A percentile compares a stretch with the other conserved stretches of the same genome.
phyloP scores from a whole-genome alignment of 2,329 filamentous ascomycete genomes.

The Clarireedia monteithiana region DNA sequence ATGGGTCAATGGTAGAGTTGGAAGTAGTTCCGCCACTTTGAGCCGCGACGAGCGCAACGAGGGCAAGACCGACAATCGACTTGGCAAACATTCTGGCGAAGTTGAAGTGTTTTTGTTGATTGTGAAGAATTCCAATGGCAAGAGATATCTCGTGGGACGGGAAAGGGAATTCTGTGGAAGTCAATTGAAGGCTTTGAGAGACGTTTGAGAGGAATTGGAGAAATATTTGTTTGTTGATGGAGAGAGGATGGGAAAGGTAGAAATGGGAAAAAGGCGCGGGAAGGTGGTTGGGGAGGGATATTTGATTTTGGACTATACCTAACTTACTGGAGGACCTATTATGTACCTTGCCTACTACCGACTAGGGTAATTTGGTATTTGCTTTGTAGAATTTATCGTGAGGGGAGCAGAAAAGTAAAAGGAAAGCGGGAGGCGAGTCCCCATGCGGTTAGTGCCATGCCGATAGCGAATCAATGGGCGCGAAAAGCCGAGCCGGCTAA shows the following conservation, averaged over 20 bases:
- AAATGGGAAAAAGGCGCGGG: neutral
- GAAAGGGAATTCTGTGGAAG: neutral
- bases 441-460: neutral
- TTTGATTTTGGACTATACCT: neutral
- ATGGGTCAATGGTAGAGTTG: constrained; percentile 25
- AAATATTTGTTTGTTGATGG: neutral
- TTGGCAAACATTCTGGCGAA: constrained; percentile 25
- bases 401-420: neutral
- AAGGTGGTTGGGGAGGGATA: neutral
- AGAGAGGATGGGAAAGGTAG: neutral
- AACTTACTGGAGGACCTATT: neutral
- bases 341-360: neutral
- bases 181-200: neutral
- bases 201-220: neutral
- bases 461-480: neutral
- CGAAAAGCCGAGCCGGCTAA: neutral
- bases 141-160: neutral
- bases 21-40: constrained; percentile 11
- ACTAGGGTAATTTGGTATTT: neutral
- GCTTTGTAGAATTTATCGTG: constrained; percentile 2
- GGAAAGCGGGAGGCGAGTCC: neutral
- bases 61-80: constrained; percentile 21
- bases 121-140: constrained; percentile 11
- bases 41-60: constrained; percentile 21
- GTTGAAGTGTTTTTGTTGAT: neutral